phyloP scores from a whole-genome alignment of 2,329 filamentous ascomycete species.

The Cladosporium sp. region DNA sequence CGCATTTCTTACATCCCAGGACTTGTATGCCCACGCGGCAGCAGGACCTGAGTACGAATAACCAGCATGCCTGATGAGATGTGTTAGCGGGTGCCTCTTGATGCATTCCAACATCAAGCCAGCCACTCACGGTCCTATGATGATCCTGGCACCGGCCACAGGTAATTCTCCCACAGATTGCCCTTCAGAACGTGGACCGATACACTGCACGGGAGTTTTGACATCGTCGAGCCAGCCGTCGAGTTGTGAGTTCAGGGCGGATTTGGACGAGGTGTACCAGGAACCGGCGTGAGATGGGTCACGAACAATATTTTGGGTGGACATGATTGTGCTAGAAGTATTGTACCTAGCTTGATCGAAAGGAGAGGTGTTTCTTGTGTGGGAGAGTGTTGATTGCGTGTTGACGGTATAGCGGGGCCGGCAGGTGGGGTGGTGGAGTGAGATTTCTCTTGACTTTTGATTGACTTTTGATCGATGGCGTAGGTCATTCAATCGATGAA shows the following conservation, averaged over 20 bases:
- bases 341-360: too few species aligned
- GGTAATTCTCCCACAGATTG: constrained; percentile 52
- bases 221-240: constrained; percentile 71
- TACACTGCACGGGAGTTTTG: constrained; percentile 59
- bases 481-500: too few species aligned
- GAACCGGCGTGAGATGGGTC: constrained; percentile 74
- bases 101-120: constrained; percentile 6
- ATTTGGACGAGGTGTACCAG: constrained; percentile 71
- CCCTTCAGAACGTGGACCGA: constrained; percentile 45
- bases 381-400: too few species aligned
- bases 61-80: constrained; percentile 71
- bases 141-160: constrained; percentile 68
- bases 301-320: constrained; percentile 38
- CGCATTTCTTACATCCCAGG: constrained; percentile 74
- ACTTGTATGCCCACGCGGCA: constrained; percentile 92
- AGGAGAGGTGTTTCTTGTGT: too few species aligned
- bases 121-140: constrained; percentile 80
- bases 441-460: background rate
- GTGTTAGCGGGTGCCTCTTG: too few species aligned
- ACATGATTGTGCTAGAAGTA: too few species aligned
- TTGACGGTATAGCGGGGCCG: background rate
- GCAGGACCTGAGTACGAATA: constrained; percentile 89
- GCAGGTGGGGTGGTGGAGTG: background rate
- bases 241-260: constrained; percentile 63
- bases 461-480: background rate